These are phyloP conservation scores for Lasiosphaeriaceae sp. DNA, from an alignment of 495 filamentous ascomycete species.

Conservation along the genomic window DNA sequence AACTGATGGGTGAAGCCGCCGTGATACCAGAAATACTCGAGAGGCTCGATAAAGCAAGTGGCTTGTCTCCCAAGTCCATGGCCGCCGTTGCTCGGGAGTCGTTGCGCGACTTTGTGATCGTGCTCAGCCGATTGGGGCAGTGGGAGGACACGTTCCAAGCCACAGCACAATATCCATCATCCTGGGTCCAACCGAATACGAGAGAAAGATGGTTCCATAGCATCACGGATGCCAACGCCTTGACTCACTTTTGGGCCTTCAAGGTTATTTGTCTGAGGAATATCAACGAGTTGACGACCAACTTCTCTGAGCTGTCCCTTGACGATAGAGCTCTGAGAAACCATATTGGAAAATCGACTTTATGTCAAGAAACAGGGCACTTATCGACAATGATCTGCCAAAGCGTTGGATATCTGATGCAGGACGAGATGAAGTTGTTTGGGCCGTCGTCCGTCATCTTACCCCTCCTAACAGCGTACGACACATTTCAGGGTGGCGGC, in stretches of 20 bases:
- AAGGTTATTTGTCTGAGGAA: slow-evolving; percentile 29
- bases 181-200: slow-evolving; percentile 3
- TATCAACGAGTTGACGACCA: slow-evolving; percentile 16
- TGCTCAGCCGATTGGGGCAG: slow-evolving; percentile 9
- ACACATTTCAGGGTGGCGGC: slow-evolving; percentile 10
- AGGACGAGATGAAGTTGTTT: slow-evolving; percentile 40
- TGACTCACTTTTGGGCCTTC: slow-evolving; percentile 37
- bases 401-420: slow-evolving; percentile 38
- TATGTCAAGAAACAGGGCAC: slow-evolving; percentile 4
- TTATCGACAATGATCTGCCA: slow-evolving; percentile 28
- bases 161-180: not conserved
- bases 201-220: slow-evolving; percentile 27
- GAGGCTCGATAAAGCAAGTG: slow-evolving; percentile 4
- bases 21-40: slow-evolving; percentile 27
- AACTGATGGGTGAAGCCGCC: slow-evolving; percentile 24
- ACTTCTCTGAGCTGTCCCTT: slow-evolving; percentile 4
- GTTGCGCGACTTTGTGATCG: slow-evolving; percentile 1
- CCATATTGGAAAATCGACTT: not conserved
- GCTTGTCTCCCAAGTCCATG: not conserved
- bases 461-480: slow-evolving; percentile 22
- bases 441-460: slow-evolving; percentile 35
- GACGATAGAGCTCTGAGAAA: not conserved
- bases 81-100: not conserved
- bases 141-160: slow-evolving; percentile 14
- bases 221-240: slow-evolving; percentile 34